Percentiles rank a stretch among this genome's conserved stretches.
Evolutionary conservation across 371 early-diverging fungal genomes (phyloP).

Genomic region (Parasitella parasitica): DNA sequence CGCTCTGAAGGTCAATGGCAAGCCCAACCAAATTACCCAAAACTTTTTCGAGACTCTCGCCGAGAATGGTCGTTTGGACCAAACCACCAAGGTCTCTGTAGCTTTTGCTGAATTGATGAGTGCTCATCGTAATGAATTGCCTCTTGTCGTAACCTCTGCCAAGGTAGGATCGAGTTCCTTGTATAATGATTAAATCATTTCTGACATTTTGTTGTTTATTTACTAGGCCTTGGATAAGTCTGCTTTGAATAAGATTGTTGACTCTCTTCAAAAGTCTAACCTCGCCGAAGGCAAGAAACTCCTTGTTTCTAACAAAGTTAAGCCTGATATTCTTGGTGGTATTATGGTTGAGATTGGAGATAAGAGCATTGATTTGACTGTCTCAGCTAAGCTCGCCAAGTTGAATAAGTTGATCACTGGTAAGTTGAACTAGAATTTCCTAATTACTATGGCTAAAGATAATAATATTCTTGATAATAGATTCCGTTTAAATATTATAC

Average conservation of each 20-base stretch:
- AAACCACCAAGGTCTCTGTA: conserved; percentile 79
- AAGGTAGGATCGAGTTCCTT: conserved; percentile 45
- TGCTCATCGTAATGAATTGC: conserved; percentile 91
- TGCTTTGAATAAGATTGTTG: conserved; percentile 52
- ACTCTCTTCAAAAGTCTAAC: conserved; percentile 50
- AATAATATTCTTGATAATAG: conserved; percentile 4
- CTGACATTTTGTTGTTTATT: background rate
- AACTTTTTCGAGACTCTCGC: conserved; percentile 91
- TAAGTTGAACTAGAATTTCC: conserved; percentile 23
- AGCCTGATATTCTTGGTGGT: conserved; percentile 94
- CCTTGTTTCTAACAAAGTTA: conserved; percentile 87
- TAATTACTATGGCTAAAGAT: background rate
- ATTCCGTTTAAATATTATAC: conserved; percentile 18
- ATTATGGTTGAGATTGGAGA: conserved; percentile 96
- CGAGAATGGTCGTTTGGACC: conserved; percentile 92
- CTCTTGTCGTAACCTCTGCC: conserved; percentile 89
- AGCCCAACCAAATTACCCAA: conserved; percentile 76
- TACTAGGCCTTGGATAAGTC: conserved; percentile 53
- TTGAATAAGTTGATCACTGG: conserved; percentile 86
- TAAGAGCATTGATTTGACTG: conserved; percentile 97
- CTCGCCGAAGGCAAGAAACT: conserved; percentile 61
- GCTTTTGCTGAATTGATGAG: conserved; percentile 85
- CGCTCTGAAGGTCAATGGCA: conserved; percentile 61
- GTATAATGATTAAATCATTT: background rate
- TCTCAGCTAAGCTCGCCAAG: conserved; percentile 92